Evolutionary conservation across 2,329 filamentous ascomycete genomes (phyloP).

Genomic region (Pseudocercospora ulei): DNA sequence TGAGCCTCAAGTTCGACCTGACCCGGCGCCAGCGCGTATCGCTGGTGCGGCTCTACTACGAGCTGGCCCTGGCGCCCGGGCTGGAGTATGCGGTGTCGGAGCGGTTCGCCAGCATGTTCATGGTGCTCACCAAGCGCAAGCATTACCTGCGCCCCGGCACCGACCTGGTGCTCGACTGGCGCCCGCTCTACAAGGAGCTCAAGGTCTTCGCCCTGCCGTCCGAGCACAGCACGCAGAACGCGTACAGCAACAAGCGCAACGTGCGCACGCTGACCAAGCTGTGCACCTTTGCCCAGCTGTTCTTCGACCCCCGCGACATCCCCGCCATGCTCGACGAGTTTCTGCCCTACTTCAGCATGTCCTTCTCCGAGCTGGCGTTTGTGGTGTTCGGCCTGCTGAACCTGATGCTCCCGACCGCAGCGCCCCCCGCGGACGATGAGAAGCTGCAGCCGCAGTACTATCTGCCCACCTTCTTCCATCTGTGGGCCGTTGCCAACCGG

Average conservation of each 20-base stretch:
- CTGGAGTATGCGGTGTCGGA: conserved; percentile 73
- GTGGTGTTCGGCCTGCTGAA: conserved; percentile 85
- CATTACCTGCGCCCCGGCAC: conserved; percentile 87
- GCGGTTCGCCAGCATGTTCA: conserved; percentile 92
- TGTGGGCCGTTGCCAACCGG: conserved; percentile 87
- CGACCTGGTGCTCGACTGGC: conserved; percentile 88
- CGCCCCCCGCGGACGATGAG: conserved; percentile 59
- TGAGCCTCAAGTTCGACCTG: conserved; percentile 95
- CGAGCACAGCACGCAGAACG: conserved; percentile 60
- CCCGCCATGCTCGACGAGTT: conserved; percentile 55
- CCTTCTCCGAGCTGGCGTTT: conserved; percentile 82
- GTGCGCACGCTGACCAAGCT: conserved; percentile 73
- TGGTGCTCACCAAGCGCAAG: conserved; percentile 92
- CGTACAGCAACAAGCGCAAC: conserved; percentile 49
- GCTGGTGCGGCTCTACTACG: conserved; percentile 86
- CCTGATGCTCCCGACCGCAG: conserved; percentile 73
- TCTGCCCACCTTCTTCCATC: conserved; percentile 86
- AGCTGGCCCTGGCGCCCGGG: conserved; percentile 80
- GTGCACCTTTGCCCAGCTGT: conserved; percentile 79
- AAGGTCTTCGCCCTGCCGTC: conserved; percentile 81
- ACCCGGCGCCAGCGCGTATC: conserved; percentile 71
- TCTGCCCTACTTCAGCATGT: conserved; percentile 68
- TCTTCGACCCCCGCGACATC: conserved; percentile 82
- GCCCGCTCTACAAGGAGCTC: conserved; percentile 81
- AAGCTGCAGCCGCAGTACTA: conserved; percentile 82